Conservation (phyloP, 139 green algal species). For the Coelastrella sp. region DNA sequence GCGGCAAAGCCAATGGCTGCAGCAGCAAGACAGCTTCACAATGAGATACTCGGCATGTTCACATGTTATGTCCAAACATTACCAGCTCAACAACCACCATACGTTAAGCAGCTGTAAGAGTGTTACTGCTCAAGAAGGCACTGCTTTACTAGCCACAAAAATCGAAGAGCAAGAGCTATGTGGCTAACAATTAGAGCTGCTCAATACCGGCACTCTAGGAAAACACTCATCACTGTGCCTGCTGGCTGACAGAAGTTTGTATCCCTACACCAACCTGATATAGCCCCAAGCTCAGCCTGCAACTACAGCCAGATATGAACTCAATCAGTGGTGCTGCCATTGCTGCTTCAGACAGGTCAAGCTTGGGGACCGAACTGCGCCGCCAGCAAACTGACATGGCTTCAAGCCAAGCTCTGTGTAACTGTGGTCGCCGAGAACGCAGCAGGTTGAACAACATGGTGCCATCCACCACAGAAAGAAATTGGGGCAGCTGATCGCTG, state of each 20-base stretch:
- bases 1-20: conserved; percentile 32
- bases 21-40: neutral
- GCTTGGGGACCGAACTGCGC: conserved; percentile 16
- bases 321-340: conserved; percentile 36
- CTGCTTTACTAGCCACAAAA: too few relatives aligned
- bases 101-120: too few relatives aligned
- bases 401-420: conserved; percentile 1
- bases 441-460: neutral
- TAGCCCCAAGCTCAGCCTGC: conserved; percentile 26
- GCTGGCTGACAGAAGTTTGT: too few relatives aligned
- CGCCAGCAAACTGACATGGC: conserved; percentile 9
- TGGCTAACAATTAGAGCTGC: too few relatives aligned
- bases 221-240: neutral
- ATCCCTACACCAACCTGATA: conserved; percentile 36
- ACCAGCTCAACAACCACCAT: too few relatives aligned
- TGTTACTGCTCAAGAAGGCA: too few relatives aligned
- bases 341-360: conserved; percentile 25
- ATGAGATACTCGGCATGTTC: too few relatives aligned
- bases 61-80: too few relatives aligned
- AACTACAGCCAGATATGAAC: conserved; percentile 27
- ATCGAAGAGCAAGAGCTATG: too few relatives aligned
- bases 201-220: too few relatives aligned
- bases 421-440: neutral
- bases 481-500: neutral
- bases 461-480: neutral